A percentile compares a stretch with the other conserved stretches of the same genome.
Conservation (phyloP, 2,329 filamentous ascomycete genomes). For the Bipolaris bicolor region DNA sequence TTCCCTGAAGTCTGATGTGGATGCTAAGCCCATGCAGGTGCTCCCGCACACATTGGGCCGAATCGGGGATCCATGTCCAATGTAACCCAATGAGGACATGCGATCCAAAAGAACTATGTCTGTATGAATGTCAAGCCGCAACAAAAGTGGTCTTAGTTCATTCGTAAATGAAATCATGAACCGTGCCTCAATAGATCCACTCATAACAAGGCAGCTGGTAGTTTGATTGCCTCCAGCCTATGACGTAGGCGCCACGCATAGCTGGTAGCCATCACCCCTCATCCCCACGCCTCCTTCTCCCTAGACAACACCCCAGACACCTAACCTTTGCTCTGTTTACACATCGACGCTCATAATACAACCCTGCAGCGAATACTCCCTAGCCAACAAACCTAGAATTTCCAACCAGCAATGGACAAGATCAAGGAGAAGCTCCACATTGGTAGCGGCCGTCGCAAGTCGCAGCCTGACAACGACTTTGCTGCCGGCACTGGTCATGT, state of each 20-base stretch:
- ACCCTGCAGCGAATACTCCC: background rate
- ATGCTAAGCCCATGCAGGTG: background rate
- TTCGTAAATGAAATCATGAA: constrained; percentile 7
- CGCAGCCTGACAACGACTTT: constrained; percentile 33
- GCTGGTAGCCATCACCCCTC: constrained; percentile 20
- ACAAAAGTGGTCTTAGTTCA: constrained; percentile 3
- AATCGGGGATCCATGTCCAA: background rate
- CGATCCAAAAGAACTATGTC: background rate
- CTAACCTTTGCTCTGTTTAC: constrained; percentile 2
- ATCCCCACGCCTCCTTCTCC: constrained; percentile 13
- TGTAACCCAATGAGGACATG: background rate
- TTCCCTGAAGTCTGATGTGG: background rate
- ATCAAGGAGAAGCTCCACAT: constrained; percentile 48
- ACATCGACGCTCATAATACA: background rate
- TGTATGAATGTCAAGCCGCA: background rate
- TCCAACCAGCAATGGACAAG: constrained; percentile 37
- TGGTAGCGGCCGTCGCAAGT: constrained; percentile 40
- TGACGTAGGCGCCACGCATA: constrained; percentile 27
- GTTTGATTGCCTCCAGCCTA: constrained; percentile 14
- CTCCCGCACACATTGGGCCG: constrained; percentile 1
- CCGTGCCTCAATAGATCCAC: constrained; percentile 13
- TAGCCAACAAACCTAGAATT: constrained; percentile 1
- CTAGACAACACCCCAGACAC: constrained; percentile 12
- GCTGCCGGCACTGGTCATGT: constrained; percentile 20
- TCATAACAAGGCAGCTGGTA: constrained; percentile 17